phyloP scores from a whole-genome alignment of 176 grass and related monocot genomes.

The Aegilops bicornis region DNA sequence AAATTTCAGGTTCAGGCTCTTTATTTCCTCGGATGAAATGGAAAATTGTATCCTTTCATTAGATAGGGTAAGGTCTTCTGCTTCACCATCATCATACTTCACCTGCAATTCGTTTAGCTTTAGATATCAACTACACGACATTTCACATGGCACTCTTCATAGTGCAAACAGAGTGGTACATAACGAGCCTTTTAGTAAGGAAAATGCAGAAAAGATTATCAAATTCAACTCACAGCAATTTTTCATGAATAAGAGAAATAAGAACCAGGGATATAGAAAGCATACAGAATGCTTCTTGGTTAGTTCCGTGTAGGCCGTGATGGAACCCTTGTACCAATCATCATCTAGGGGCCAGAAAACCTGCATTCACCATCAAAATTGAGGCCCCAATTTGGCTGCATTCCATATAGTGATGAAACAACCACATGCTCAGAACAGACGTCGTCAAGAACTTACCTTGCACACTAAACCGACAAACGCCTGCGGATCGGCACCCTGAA shows the following conservation, averaged over 20 bases:
- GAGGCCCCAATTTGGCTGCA: not conserved
- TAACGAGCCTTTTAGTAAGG: not conserved
- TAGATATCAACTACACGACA: not conserved
- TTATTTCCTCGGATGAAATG: slow-evolving; percentile 71
- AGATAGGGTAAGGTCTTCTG: slow-evolving; percentile 57
- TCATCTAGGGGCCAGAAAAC: slow-evolving; percentile 96
- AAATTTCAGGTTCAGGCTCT: slow-evolving; percentile 63
- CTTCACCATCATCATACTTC: slow-evolving; percentile 82
- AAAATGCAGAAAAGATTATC: not conserved
- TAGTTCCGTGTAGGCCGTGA: slow-evolving; percentile 50
- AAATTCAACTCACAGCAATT: not conserved
- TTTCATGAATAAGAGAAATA: not conserved
- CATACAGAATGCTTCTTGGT: slow-evolving; percentile 80
- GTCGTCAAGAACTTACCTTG: slow-evolving; percentile 54
- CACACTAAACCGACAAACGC: slow-evolving; percentile 69
- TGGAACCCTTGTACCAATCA: slow-evolving; percentile 92
- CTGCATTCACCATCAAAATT: slow-evolving; percentile 39
- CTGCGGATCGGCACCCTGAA: slow-evolving; percentile 52
- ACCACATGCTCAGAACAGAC: not conserved
- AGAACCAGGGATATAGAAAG: not conserved
- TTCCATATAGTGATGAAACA: not conserved
- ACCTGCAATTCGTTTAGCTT: slow-evolving; percentile 51
- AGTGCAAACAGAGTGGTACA: slow-evolving; percentile 3
- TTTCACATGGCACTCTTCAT: slow-evolving; percentile 8
- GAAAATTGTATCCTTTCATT: slow-evolving; percentile 85